Evolutionary conservation across 2,329 filamentous ascomycete species (phyloP).

Genomic region (Sporothrix brunneoviolacea): DNA sequence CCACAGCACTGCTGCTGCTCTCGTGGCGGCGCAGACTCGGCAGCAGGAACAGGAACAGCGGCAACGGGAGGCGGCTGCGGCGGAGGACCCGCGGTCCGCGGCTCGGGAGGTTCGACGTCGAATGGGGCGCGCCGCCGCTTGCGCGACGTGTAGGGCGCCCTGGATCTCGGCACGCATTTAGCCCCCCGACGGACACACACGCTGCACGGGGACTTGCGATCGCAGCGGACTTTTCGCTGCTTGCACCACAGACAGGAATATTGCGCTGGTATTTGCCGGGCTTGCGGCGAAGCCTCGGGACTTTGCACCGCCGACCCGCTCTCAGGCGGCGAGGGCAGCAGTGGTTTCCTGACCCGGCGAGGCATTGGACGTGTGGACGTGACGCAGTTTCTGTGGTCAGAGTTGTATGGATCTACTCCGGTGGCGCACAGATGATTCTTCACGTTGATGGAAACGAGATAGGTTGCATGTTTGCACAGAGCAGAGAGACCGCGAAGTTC

Average conservation of each 20-base stretch:
- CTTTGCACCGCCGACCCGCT: neutral
- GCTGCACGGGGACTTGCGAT: conserved; percentile 37
- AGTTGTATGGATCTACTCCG: neutral
- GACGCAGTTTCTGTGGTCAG: no score
- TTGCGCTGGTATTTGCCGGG: no score
- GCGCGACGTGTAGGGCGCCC: conserved; percentile 38
- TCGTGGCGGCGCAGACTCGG: neutral
- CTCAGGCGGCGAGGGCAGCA: neutral
- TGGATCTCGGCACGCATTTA: conserved; percentile 28
- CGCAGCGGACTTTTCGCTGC: conserved; percentile 44
- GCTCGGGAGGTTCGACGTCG: neutral
- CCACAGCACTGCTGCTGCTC: neutral
- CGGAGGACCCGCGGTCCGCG: neutral
- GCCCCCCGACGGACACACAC: conserved; percentile 32
- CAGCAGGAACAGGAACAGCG: neutral
- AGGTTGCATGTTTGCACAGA: no score
- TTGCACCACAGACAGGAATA: conserved; percentile 47
- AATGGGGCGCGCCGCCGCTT: conserved; percentile 30
- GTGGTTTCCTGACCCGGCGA: neutral
- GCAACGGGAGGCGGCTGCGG: neutral
- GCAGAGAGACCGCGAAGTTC: neutral
- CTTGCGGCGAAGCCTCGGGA: neutral
- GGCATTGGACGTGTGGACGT: neutral
- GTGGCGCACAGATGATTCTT: neutral
- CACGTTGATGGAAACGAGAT: neutral